These are phyloP conservation scores for Prunella vulgaris DNA, from an alignment of 257 asterid genomes.

Conservation along the genomic window DNA sequence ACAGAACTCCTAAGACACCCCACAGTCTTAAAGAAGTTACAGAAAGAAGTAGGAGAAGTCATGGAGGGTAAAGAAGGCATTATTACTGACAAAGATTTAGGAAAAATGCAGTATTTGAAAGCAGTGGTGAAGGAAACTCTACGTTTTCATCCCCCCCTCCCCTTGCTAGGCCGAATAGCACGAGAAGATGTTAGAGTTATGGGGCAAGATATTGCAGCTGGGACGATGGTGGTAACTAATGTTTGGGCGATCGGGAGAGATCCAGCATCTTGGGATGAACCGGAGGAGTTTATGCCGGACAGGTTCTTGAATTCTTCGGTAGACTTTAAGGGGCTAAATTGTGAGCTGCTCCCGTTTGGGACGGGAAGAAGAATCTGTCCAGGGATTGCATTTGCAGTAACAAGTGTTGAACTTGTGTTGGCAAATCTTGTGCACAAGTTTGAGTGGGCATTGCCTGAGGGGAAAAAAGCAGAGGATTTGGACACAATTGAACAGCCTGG, in stretches of 20 bases:
- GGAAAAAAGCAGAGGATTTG: constrained; percentile 20
- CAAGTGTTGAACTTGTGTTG: constrained; percentile 6
- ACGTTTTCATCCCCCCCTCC: constrained; percentile 35
- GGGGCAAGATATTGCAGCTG: constrained; percentile 37
- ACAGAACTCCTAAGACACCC: constrained; percentile 46
- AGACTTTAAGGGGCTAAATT: constrained; percentile 23
- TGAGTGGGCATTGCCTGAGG: constrained; percentile 30
- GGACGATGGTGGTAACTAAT: constrained; percentile 33
- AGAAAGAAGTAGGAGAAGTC: constrained; percentile 29
- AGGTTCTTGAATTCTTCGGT: constrained; percentile 25
- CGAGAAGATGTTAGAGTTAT: constrained; percentile 19
- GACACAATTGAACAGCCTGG: constrained; percentile 29
- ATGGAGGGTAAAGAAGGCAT: constrained; percentile 19
- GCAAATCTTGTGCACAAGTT: constrained; percentile 30
- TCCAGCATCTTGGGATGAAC: constrained; percentile 28
- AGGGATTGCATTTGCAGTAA: constrained; percentile 17
- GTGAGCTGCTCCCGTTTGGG: constrained; percentile 31
- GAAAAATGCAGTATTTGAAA: constrained; percentile 41
- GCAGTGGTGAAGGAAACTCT: constrained; percentile 43
- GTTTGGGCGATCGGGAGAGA: constrained; percentile 42
- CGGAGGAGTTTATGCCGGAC: constrained; percentile 24
- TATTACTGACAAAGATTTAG: constrained; percentile 36
- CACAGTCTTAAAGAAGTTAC: constrained; percentile 17
- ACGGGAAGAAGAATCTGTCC: constrained; percentile 35
- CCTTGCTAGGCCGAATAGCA: constrained; percentile 31